Conservation (phyloP, 805 yeast genomes). For the Babjeviella inositovora region DNA sequence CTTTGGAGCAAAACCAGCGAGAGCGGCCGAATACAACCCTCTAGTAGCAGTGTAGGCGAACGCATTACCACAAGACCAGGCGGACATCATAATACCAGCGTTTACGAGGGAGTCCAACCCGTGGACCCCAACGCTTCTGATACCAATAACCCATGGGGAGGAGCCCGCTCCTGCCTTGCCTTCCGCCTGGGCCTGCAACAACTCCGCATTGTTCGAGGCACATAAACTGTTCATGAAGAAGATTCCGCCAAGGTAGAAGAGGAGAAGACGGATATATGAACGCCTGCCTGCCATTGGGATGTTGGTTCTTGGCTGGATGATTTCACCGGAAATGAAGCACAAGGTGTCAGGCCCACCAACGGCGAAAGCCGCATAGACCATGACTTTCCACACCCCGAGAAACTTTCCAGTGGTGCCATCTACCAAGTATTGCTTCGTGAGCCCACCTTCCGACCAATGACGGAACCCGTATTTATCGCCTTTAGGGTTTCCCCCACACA, state of each 20-base stretch:
- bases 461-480: slow-evolving; percentile 47
- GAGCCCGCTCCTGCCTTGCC: slow-evolving; percentile 55
- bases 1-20: slow-evolving; percentile 18
- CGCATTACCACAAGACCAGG: slow-evolving; percentile 18
- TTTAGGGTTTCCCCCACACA: slow-evolving; percentile 79
- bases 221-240: slow-evolving; percentile 16
- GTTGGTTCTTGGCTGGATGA: slow-evolving; percentile 14
- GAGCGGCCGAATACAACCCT: slow-evolving; percentile 16
- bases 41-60: slow-evolving; percentile 12
- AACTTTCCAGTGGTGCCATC: slow-evolving; percentile 8
- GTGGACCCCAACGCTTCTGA: slow-evolving; percentile 13
- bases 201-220: slow-evolving; percentile 10
- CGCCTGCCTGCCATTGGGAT: slow-evolving; percentile 12
- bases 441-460: slow-evolving; percentile 36
- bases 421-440: slow-evolving; percentile 16
- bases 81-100: slow-evolving; percentile 20
- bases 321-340: slow-evolving; percentile 13
- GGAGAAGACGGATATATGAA: slow-evolving; percentile 12
- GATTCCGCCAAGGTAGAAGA: slow-evolving; percentile 12
- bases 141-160: slow-evolving; percentile 23
- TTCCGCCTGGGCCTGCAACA: slow-evolving; percentile 5
- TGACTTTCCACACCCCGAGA: slow-evolving; percentile 12
- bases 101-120: slow-evolving; percentile 18
- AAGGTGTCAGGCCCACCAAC: slow-evolving; percentile 15
- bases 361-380: slow-evolving; percentile 20